Base-by-base conservation (phyloP, 495 filamentous ascomycete species). In the Neurospora sp. region DNA sequence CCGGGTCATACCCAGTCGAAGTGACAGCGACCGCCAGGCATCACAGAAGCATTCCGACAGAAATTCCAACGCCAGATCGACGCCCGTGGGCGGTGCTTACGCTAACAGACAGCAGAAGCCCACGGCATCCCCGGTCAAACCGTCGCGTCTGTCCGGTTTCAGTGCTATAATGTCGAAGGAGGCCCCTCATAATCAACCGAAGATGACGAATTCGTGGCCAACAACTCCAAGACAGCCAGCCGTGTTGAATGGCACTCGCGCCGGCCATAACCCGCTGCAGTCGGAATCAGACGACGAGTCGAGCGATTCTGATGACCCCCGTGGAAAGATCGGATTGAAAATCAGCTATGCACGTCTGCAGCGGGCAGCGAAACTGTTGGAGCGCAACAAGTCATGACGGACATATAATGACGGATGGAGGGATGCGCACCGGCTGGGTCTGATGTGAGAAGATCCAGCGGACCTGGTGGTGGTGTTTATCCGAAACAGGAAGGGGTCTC, bases 341-440 rank as follows among this genome's bases (percentile, higher is more conserved):
- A 71, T 73, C 59, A 75, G 76, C 31, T 71, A 73, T 69, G 72
- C 73, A 3, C 73, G 78, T 36, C 72, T 79, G 17, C 75, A 73
- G 54, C 73, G 78, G 39, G 78, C 78, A 5, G 74, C 77, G 54
- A 74, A 73, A 7, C 48, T 79, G 31, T 72, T 79, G 5, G 75
- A 77, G n/a, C 71, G 76, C 28, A 66, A 34, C 24, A 66, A 34
- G 54, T 66, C 54, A 66, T 66, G 28, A 66, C 54, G 5, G 40
- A 17, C 15, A 40, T 40, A 17, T 40, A 15, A 40, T 17, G 15
- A 17, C 39, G 39, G 39, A 40, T 42, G 15, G 40, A 42, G 40
- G 15, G 15, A 42, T 42, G 17, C 17, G 19, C 40, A 42, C 15
- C 40, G 40, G 40, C 40, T 17, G 40, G 40, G 40, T 42, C 15